Evolutionary conservation across 1,139 yeast genomes (phyloP).

Genomic region (Yamadazyma epiphylla): DNA sequence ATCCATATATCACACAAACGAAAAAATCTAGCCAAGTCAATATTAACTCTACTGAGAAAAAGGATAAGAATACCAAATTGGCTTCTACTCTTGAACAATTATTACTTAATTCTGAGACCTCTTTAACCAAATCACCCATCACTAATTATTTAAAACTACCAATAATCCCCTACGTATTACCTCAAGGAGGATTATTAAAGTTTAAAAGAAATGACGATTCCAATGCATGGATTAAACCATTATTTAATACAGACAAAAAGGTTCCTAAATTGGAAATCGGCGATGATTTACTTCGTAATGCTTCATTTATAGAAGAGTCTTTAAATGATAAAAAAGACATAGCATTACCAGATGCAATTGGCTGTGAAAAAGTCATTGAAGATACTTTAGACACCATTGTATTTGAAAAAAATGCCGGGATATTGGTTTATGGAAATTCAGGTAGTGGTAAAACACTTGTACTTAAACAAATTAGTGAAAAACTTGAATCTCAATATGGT

Average conservation of each 20-base stretch:
- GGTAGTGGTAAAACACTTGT: slow-evolving; percentile 79
- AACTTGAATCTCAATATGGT: slow-evolving; percentile 33
- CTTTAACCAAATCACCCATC: slow-evolving; percentile 26
- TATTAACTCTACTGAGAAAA: slow-evolving; percentile 24
- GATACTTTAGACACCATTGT: slow-evolving; percentile 43
- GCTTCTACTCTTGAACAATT: slow-evolving; percentile 8
- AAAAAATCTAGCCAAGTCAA: slow-evolving; percentile 26
- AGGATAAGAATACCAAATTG: slow-evolving; percentile 22
- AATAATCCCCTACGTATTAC: slow-evolving; percentile 41
- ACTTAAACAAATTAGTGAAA: slow-evolving; percentile 37
- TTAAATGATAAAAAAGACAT: slow-evolving; percentile 7
- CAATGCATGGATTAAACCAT: slow-evolving; percentile 43
- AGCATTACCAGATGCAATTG: slow-evolving; percentile 42
- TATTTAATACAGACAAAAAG: slow-evolving; percentile 19
- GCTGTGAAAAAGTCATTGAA: slow-evolving; percentile 47
- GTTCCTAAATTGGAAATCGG: slow-evolving; percentile 47
- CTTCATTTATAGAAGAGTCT: slow-evolving; percentile 38
- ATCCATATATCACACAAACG: slow-evolving; percentile 52
- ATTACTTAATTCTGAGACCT: slow-evolving; percentile 13
- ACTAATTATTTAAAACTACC: slow-evolving; percentile 53
- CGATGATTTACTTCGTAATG: slow-evolving; percentile 48
- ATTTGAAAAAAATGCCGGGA: slow-evolving; percentile 48
- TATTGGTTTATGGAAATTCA: slow-evolving; percentile 63
- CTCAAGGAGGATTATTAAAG: slow-evolving; percentile 61
- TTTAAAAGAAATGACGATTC: slow-evolving; percentile 45